A percentile compares a stretch with the other conserved stretches of the same genome.
Conservation (phyloP, 1,284 basidiomycete genomes). For the Leccinum subfulvum region DNA sequence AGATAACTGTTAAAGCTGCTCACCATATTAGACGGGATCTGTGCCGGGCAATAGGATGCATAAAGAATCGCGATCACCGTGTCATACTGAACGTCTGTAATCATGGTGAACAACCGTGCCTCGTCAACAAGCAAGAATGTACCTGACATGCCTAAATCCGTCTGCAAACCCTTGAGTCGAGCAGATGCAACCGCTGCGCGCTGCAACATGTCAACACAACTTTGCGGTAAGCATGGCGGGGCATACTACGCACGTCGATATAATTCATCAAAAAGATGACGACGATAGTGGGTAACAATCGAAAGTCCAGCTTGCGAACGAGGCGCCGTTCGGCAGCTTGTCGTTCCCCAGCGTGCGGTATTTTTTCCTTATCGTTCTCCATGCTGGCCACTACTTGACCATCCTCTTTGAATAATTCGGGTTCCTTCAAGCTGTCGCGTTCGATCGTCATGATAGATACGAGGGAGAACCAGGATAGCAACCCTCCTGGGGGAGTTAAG, state of each 20-base stretch:
- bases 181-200: conserved; percentile 50
- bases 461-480: not conserved
- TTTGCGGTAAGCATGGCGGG: not conserved
- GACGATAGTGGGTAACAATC: conserved; percentile 60
- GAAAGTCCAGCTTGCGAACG: conserved; percentile 54
- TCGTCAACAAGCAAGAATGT: not conserved
- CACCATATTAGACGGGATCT: conserved; percentile 1
- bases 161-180: conserved; percentile 2
- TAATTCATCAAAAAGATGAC: conserved; percentile 70
- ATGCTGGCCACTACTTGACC: not conserved
- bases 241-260: conserved; percentile 52
- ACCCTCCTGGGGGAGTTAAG: not conserved
- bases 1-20: conserved; percentile 40
- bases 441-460: conserved; percentile 16
- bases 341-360: conserved; percentile 4
- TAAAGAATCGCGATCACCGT: conserved; percentile 1
- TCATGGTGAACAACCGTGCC: not conserved
- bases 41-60: not conserved
- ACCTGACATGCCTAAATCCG: not conserved
- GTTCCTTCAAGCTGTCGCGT: conserved; percentile 18
- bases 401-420: conserved; percentile 9
- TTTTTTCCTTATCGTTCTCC: not conserved
- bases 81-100: not conserved
- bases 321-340: conserved; percentile 41
- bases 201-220: conserved; percentile 31